Conservation (phyloP, 495 filamentous ascomycete genomes). For the Neurospora cerealis region DNA sequence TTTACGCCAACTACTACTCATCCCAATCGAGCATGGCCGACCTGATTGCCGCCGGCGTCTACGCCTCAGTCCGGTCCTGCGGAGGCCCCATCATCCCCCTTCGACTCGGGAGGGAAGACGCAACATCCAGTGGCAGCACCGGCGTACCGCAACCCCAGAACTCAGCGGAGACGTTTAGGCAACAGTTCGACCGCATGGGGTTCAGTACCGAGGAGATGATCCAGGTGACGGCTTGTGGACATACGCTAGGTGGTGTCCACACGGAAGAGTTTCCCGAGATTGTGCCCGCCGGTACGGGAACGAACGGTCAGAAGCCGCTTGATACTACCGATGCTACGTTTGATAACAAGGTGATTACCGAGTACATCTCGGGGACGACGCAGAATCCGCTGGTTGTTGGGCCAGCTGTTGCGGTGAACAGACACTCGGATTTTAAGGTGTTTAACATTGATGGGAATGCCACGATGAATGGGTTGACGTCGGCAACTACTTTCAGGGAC, state of each 20-base stretch:
- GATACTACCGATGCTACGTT: conserved; percentile 39
- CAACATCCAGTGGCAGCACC: conserved; percentile 32
- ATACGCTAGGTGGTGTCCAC: conserved; percentile 54
- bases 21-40: conserved; percentile 43
- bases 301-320: conserved; percentile 34
- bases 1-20: conserved; percentile 44
- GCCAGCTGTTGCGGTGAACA: conserved; percentile 25
- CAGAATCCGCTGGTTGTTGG: conserved; percentile 45
- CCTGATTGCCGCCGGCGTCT: conserved; percentile 49
- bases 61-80: conserved; percentile 46
- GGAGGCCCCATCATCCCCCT: conserved; percentile 49
- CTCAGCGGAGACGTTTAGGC: conserved; percentile 36
- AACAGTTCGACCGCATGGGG: conserved; percentile 49
- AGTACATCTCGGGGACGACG: conserved; percentile 45
- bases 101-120: conserved; percentile 45
- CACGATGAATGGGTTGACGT: conserved; percentile 40
- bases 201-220: conserved; percentile 49
- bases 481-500: conserved; percentile 30
- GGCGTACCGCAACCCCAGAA: conserved; percentile 54
- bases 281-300: conserved; percentile 33
- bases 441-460: conserved; percentile 47
- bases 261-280: conserved; percentile 43
- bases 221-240: conserved; percentile 50
- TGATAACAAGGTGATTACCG: conserved; percentile 46
- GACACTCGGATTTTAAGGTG: conserved; percentile 46